Percentiles rank a stretch among this genome's conserved stretches.
Conservation (phyloP, 306 rosid genomes). For the Cucumis sativus region Cucumber_9930_V3 NC_026657.2:4362501-4363000, state of each 20-base stretch:
- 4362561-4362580: slow-evolving; percentile 77
- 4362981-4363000: too few species aligned
- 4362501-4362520: slow-evolving; percentile 81
- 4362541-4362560: slow-evolving; percentile 87
- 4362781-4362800: slow-evolving; percentile 80
- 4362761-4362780: slow-evolving; percentile 64
- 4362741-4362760: not conserved
- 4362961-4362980: too few species aligned
- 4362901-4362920: not conserved
- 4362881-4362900: not conserved
- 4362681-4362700: not conserved
- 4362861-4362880: not conserved
- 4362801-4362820: slow-evolving; percentile 87
- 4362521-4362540: slow-evolving; percentile 89
- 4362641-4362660: not conserved
- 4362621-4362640: not conserved
- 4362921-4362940: not conserved
- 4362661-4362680: not conserved
- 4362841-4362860: not conserved
- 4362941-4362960: not conserved
- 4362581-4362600: slow-evolving; percentile 33
- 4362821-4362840: not conserved
- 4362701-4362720: not conserved
- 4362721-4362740: not conserved
- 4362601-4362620: not conserved